A percentile compares a stretch with the other conserved stretches of the same genome.
These are phyloP conservation scores for Tolypocladium tropicale DNA, from an alignment of 2,329 filamentous ascomycete species.

Conservation along the genomic window DNA sequence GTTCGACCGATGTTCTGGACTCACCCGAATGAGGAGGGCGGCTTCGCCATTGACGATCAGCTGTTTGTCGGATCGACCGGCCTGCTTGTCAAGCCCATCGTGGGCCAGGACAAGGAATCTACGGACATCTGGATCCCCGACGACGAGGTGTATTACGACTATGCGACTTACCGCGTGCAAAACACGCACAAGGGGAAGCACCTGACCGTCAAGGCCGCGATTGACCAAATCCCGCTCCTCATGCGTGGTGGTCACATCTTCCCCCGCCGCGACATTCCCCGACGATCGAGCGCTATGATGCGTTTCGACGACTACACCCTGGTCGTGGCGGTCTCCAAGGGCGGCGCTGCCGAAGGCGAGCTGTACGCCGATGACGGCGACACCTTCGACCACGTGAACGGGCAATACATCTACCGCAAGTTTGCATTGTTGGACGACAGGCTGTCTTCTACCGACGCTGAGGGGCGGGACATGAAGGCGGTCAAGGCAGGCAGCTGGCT, in stretches of 20 bases:
- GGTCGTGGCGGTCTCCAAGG: conserved; percentile 58
- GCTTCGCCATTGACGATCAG: conserved; percentile 87
- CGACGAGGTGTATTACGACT: conserved; percentile 85
- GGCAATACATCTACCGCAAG: conserved; percentile 77
- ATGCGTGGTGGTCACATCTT: conserved; percentile 93
- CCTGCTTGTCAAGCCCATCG: conserved; percentile 85
- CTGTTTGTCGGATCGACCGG: conserved; percentile 84
- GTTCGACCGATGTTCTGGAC: conserved; percentile 89
- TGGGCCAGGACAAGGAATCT: conserved; percentile 61
- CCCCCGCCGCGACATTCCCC: conserved; percentile 76
- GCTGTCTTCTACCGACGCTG: conserved; percentile 62
- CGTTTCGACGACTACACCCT: conserved; percentile 91
- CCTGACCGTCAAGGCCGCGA: conserved; percentile 61
- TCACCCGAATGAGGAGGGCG: conserved; percentile 73
- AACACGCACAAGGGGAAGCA: conserved; percentile 57
- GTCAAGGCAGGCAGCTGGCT: conserved; percentile 58
- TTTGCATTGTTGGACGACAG: conserved; percentile 56
- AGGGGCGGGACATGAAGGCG: conserved; percentile 40
- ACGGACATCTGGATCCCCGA: conserved; percentile 83
- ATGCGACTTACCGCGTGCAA: conserved; percentile 77
- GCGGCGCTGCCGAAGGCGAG: conserved; percentile 56
- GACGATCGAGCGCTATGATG: conserved; percentile 82
- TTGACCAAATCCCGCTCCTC: conserved; percentile 79
- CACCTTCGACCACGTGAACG: conserved; percentile 75
- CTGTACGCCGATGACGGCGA: conserved; percentile 93